A percentile compares a stretch with the other conserved stretches of the same genome.
Evolutionary conservation across 2,329 filamentous ascomycete species (phyloP).

Genomic region (Penicillium sp.): DNA sequence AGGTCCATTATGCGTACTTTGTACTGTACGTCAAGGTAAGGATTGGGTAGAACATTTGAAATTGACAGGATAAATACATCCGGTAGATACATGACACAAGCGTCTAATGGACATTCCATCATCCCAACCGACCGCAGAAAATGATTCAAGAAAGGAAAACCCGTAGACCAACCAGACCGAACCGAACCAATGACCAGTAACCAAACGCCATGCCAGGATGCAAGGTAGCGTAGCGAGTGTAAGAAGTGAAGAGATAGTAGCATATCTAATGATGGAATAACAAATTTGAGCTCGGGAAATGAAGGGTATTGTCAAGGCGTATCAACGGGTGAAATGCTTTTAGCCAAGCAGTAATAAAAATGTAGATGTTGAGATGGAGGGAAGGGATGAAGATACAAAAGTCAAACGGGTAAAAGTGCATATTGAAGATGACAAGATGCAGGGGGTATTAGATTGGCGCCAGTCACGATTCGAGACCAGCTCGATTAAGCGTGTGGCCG

Average conservation of each 20-base stretch:
- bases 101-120: neutral
- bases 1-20: too few species aligned
- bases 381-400: neutral
- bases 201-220: neutral
- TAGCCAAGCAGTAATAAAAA: neutral
- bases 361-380: neutral
- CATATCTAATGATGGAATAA: neutral
- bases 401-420: neutral
- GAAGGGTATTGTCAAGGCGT: neutral
- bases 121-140: neutral
- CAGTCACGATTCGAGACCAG: conserved; percentile 20
- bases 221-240: neutral
- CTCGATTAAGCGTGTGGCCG: conserved; percentile 30
- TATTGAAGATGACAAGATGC: neutral
- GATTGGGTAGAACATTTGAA: neutral
- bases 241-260: neutral
- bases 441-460: neutral
- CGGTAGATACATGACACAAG: neutral
- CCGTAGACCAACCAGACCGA: neutral
- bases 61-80: neutral
- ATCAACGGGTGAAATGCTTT: neutral
- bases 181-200: neutral
- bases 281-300: neutral
- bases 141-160: neutral
- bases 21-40: too few species aligned